Percentiles rank a stretch among this genome's conserved stretches.
phyloP scores from a whole-genome alignment of 140 eudicot species.

The Ambrosia hybrid region DNA sequence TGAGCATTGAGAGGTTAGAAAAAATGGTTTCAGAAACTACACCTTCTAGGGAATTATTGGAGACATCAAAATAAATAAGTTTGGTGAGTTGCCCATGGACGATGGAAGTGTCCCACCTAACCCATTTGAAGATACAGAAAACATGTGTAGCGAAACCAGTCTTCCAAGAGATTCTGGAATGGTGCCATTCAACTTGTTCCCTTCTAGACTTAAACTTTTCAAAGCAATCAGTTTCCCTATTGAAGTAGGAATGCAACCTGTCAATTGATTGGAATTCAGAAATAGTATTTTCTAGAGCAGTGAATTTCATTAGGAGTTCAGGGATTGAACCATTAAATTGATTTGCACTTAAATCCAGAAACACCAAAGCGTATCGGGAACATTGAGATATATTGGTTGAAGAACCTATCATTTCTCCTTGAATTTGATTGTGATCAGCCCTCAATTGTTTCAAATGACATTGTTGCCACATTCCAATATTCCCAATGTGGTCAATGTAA shows the following conservation, averaged over 20 bases:
- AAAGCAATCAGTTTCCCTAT: neutral
- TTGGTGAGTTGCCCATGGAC: conserved; percentile 20
- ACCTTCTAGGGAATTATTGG: conserved; percentile 10
- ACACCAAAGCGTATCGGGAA: neutral
- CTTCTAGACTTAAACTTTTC: neutral
- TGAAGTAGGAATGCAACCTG: neutral
- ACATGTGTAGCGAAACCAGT: conserved; percentile 9
- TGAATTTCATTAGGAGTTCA: neutral
- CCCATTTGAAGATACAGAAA: conserved; percentile 2
- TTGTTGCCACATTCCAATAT: no score
- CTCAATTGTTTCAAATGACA: no score
- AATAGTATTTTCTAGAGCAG: neutral
- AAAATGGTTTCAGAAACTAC: neutral
- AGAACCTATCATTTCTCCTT: neutral
- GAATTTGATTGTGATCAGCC: neutral
- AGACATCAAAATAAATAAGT: conserved; percentile 5
- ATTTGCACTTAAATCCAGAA: neutral
- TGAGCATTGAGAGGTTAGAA: conserved; percentile 13
- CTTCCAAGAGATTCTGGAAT: conserved; percentile 19
- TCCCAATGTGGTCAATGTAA: no score
- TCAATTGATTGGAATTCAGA: neutral
- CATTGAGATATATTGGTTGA: neutral
- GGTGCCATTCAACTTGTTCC: conserved; percentile 19
- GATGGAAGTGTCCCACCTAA: conserved; percentile 17
- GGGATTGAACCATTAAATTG: neutral